A percentile compares a stretch with the other conserved stretches of the same genome.
These are phyloP conservation scores for Aspergillus campestris DNA, from an alignment of 495 filamentous ascomycete genomes.

Conservation along the genomic window DNA sequence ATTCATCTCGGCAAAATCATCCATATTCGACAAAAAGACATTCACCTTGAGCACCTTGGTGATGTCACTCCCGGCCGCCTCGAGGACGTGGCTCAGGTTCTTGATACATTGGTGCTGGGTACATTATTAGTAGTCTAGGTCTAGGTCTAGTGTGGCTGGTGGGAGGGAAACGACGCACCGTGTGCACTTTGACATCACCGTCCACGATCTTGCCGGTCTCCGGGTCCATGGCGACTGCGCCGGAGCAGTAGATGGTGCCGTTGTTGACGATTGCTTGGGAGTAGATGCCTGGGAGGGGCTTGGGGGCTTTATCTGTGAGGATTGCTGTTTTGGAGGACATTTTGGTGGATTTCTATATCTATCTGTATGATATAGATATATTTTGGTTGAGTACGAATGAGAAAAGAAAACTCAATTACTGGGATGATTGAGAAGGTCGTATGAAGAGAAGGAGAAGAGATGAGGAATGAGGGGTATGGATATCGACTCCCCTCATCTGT, in stretches of 20 bases:
- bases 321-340: constrained; percentile 30
- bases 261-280: constrained; percentile 49
- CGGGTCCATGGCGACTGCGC: constrained; percentile 39
- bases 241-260: constrained; percentile 52
- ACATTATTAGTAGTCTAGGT: not conserved
- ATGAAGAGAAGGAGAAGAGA: no score
- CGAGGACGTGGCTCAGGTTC: constrained; percentile 58
- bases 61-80: constrained; percentile 52
- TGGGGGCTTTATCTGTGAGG: constrained; percentile 42
- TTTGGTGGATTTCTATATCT: not conserved
- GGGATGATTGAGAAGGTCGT: not conserved
- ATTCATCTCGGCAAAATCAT: constrained; percentile 60
- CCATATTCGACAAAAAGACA: constrained; percentile 62
- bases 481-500: no score
- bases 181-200: constrained; percentile 42
- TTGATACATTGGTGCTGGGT: constrained; percentile 42
- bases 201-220: constrained; percentile 36
- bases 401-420: not conserved
- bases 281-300: constrained; percentile 44
- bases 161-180: constrained; percentile 22
- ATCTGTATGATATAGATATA: not conserved
- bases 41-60: constrained; percentile 62
- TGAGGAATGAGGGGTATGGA: no score
- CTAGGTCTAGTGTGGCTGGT: not conserved
- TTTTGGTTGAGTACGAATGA: not conserved